Percentiles rank a stretch among this genome's conserved stretches.
phyloP scores from a whole-genome alignment of 805 yeast species.

The Pichia eremophila region DNA sequence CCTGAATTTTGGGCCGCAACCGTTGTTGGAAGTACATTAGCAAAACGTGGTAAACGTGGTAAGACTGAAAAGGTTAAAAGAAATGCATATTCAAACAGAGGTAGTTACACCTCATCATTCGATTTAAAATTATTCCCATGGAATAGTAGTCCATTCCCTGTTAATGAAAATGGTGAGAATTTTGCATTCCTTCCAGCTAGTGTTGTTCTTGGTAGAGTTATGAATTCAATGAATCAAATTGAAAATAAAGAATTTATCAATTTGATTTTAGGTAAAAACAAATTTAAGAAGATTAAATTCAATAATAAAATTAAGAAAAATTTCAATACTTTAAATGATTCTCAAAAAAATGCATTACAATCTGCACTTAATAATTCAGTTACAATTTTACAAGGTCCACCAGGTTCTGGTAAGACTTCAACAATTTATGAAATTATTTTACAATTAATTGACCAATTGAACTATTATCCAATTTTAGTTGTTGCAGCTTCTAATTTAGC shows the following conservation, averaged over 20 bases:
- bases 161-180: conserved; percentile 20
- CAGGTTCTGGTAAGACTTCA: conserved; percentile 77
- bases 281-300: conserved; percentile 35
- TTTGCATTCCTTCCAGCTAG: conserved; percentile 48
- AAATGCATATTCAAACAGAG: conserved; percentile 7
- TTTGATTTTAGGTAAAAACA: conserved; percentile 22
- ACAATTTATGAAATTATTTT: conserved; percentile 75
- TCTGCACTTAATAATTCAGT: conserved; percentile 56
- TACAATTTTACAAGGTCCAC: conserved; percentile 65
- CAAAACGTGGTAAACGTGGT: conserved; percentile 22
- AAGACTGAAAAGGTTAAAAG: conserved; percentile 13
- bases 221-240: conserved; percentile 56
- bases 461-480: conserved; percentile 54
- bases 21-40: conserved; percentile 37
- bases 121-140: conserved; percentile 47
- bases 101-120: conserved; percentile 23
- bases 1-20: conserved; percentile 43
- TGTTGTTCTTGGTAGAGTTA: conserved; percentile 51
- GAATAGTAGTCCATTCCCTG: conserved; percentile 33
- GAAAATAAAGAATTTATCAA: conserved; percentile 41
- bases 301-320: conserved; percentile 42
- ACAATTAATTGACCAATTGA: conserved; percentile 55
- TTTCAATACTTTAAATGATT: conserved; percentile 49
- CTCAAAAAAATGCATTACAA: conserved; percentile 67
- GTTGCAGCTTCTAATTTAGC: conserved; percentile 74